Conservation (phyloP, 176 grass and related monocot genomes). For the Dendrocalamus sinicus region DNA sequence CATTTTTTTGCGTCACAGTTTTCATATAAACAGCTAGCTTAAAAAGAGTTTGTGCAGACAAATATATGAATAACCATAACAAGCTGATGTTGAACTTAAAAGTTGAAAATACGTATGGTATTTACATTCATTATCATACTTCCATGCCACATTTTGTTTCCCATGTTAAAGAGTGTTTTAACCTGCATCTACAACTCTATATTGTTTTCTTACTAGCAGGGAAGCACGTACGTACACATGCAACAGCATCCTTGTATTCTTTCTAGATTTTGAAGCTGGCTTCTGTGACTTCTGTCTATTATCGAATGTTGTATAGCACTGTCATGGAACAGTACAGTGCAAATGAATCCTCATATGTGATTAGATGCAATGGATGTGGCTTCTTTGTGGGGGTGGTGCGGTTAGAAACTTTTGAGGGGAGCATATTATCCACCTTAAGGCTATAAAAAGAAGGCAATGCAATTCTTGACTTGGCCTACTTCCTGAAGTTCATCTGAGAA, state of each 20-base stretch:
- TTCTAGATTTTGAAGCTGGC: background rate
- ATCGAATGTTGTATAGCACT: background rate
- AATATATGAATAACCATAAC: no score
- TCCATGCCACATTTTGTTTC: no score
- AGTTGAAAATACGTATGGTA: no score
- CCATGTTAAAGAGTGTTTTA: no score
- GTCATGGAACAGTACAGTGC: background rate
- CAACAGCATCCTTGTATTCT: constrained; percentile 3
- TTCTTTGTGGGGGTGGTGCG: background rate
- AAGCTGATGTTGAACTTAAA: no score
- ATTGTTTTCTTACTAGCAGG: no score
- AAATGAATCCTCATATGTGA: background rate
- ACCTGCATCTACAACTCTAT: no score
- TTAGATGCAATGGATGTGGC: background rate
- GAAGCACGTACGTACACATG: no score
- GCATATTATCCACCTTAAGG: background rate
- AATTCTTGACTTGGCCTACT: background rate
- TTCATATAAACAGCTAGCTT: no score
- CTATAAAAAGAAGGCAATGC: background rate
- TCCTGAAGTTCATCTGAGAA: background rate
- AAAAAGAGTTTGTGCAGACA: no score
- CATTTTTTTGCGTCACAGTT: no score
- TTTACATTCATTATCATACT: no score
- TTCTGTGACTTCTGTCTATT: background rate
- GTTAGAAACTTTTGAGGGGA: background rate